Evolutionary conservation across 352 stramenopile genomes (phyloP), one percentile per base, ranked within the genome.

Genomic region (Hyaloperonospora brassicae): DNA sequence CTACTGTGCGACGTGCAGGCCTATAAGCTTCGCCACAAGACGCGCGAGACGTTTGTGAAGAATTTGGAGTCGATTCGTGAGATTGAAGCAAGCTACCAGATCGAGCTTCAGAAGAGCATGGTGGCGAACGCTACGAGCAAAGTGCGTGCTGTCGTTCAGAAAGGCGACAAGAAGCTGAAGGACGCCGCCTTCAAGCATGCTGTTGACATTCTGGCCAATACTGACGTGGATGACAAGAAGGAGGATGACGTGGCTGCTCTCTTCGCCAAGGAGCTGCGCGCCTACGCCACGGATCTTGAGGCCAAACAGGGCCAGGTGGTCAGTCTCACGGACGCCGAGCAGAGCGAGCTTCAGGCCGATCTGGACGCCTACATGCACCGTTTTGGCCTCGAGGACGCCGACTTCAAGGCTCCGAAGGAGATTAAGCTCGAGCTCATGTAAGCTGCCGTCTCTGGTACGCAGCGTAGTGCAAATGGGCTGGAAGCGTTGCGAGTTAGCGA

Each of bases 341-440:
- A 93, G 64, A 83, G 70, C 62, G 79, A 89, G 58, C 68, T 93
- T 25, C 80, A 93, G 77, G 79, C 75, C 39, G 82, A 89, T 55
- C 60, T 93, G 25, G 79, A 93, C 55, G 78, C 82, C 22, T 93
- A 90, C 78, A 87, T 89, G 75, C 90, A 90, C 68, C 80, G 80
- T 55, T 87, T 88, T 64, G 78, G 76, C 60, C 64, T 93, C 55
- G 79, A 90, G 56, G 67, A 81, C 45, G 82, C 76, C 45, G 73
- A 84, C 53, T 83, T 93, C 58, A 88, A 85, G 79, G 79, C 82
- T 47, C 65, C 76, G 34, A 89, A 79, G 62, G 82, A 93, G 67
- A 73, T 90, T 65, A 93, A 90, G 77, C 57, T 90, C 45, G 70
- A 89, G 65, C 72, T 90, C 62, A 81, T 93, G 74, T 93, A 89